These are phyloP conservation scores for Senna siamea DNA, from an alignment of 306 rosid species.

Conservation along the genomic window DNA sequence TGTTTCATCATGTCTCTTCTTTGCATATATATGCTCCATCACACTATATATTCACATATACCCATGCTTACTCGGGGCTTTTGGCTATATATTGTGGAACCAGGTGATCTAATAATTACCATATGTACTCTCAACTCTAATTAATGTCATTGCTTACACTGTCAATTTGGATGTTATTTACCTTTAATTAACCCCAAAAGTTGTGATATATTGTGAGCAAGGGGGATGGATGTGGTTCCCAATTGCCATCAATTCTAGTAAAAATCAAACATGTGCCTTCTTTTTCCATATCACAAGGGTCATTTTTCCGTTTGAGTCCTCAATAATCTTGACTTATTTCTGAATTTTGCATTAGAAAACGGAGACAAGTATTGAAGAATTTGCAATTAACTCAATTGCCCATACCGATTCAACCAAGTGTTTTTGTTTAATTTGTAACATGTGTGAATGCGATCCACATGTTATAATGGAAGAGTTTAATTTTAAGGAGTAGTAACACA, in stretches of 20 bases:
- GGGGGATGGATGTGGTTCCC: slow-evolving; percentile 16
- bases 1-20: background rate
- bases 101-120: too few species aligned
- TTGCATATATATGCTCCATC: too few species aligned
- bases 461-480: too few species aligned
- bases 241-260: background rate
- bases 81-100: too few species aligned
- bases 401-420: slow-evolving; percentile 5
- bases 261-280: background rate
- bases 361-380: background rate
- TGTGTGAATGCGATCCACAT: too few species aligned
- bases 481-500: background rate
- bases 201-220: background rate
- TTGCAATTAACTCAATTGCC: background rate
- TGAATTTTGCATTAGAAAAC: background rate
- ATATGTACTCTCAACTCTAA: too few species aligned
- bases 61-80: too few species aligned
- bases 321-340: background rate
- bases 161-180: too few species aligned
- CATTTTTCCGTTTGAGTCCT: background rate
- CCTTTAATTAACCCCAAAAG: background rate
- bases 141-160: too few species aligned
- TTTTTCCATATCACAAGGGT: background rate
- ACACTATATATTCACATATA: too few species aligned
- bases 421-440: slow-evolving; percentile 31